These are phyloP conservation scores for Didymella exigua DNA, from an alignment of 2,329 filamentous ascomycete genomes.

Conservation along the genomic window DNA sequence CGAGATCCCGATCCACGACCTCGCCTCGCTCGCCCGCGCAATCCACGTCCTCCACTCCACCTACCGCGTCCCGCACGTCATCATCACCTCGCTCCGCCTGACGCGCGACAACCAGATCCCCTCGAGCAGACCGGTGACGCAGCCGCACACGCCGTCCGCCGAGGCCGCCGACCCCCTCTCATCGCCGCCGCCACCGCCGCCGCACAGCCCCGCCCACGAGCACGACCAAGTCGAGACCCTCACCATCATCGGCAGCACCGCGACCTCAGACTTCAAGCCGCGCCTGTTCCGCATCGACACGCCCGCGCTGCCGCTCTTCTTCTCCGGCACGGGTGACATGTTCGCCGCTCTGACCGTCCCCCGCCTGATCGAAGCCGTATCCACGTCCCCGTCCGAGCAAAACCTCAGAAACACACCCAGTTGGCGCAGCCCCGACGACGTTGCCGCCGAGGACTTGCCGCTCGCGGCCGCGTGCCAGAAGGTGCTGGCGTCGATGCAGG, in stretches of 20 bases:
- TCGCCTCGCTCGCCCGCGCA: constrained; percentile 72
- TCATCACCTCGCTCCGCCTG: constrained; percentile 88
- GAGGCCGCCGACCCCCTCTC: constrained; percentile 3
- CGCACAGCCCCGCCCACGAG: background rate
- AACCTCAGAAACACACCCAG: constrained; percentile 61
- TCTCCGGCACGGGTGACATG: constrained; percentile 97
- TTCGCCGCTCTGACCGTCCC: constrained; percentile 91
- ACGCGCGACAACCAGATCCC: constrained; percentile 57
- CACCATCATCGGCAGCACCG: constrained; percentile 78
- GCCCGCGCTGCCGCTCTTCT: constrained; percentile 88
- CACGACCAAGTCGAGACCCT: constrained; percentile 52
- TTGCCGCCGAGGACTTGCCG: constrained; percentile 73
- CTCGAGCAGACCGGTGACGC: constrained; percentile 38
- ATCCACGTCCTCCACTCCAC: constrained; percentile 77
- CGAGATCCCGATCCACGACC: constrained; percentile 79
- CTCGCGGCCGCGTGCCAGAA: constrained; percentile 83
- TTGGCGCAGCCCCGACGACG: constrained; percentile 79
- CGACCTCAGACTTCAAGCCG: constrained; percentile 66
- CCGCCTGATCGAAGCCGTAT: constrained; percentile 82
- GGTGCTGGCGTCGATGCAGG: constrained; percentile 91
- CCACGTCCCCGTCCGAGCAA: constrained; percentile 42
- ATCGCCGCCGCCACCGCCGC: background rate
- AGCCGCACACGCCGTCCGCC: constrained; percentile 36
- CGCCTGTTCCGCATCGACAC: constrained; percentile 90
- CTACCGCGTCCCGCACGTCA: constrained; percentile 81